A percentile compares a stretch with the other conserved stretches of the same genome.
Conservation (phyloP, 768 basidiomycete genomes). For the Amanita pseudoporphyria region DNA sequence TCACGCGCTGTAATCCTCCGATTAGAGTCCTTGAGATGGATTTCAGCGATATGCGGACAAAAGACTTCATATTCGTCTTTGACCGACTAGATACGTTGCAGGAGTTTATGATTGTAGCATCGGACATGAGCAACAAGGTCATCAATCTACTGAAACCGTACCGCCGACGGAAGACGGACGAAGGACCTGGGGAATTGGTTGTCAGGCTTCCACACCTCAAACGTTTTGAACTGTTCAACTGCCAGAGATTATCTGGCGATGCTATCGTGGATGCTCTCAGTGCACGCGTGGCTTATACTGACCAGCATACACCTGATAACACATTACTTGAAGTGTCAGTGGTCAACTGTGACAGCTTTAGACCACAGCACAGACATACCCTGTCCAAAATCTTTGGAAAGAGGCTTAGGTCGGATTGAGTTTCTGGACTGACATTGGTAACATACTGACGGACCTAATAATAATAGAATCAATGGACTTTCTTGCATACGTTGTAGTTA, state of each 20-base stretch:
- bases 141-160: slow-evolving; percentile 46
- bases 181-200: slow-evolving; percentile 9
- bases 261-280: slow-evolving; percentile 44
- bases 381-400: slow-evolving; percentile 1
- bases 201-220: slow-evolving; percentile 42
- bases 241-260: slow-evolving; percentile 52
- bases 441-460: no score
- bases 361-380: neutral
- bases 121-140: slow-evolving; percentile 74
- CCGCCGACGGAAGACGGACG: slow-evolving; percentile 7
- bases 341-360: slow-evolving; percentile 28
- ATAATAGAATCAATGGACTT: no score
- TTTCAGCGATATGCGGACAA: slow-evolving; percentile 75
- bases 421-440: neutral
- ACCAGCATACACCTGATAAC: slow-evolving; percentile 17
- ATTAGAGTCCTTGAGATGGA: slow-evolving; percentile 66
- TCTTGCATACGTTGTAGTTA: no score
- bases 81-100: slow-evolving; percentile 41
- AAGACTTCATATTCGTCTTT: slow-evolving; percentile 67
- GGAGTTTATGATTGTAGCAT: slow-evolving; percentile 67
- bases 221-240: slow-evolving; percentile 46
- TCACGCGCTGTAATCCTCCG: slow-evolving; percentile 52
- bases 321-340: slow-evolving; percentile 26
- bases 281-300: slow-evolving; percentile 34
- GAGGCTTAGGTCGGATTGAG: neutral